These are phyloP conservation scores for Aspergillus nidulans DNA, from an alignment of 495 filamentous ascomycete genomes.

Conservation along the genomic window DNA sequence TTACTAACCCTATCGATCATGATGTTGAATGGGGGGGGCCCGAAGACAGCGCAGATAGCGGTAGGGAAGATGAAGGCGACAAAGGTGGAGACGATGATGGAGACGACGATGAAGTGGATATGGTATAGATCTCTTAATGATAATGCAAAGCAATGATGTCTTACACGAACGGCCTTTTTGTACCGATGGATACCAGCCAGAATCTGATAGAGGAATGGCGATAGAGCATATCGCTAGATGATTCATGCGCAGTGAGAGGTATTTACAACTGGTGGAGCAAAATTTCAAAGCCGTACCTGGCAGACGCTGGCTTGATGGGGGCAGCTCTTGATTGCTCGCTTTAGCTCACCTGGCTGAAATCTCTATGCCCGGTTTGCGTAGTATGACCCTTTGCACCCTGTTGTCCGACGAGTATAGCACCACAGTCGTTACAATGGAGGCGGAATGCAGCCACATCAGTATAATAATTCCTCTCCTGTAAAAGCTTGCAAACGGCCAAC, in stretches of 20 bases:
- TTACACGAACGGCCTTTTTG: not conserved
- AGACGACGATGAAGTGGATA: constrained; percentile 43
- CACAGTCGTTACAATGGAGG: constrained; percentile 76
- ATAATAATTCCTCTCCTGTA: constrained; percentile 74
- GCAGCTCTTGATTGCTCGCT: not conserved
- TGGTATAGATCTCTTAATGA: constrained; percentile 31
- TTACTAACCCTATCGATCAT: constrained; percentile 47
- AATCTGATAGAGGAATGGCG: too few relatives aligned
- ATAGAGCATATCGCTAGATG: too few relatives aligned
- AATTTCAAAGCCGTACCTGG: not conserved
- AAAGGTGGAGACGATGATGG: constrained; percentile 38
- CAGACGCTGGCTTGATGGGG: not conserved
- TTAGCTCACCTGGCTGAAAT: constrained; percentile 64
- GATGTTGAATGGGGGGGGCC: constrained; percentile 45
- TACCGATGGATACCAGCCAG: not conserved
- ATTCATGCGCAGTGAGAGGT: not conserved
- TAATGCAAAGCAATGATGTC: constrained; percentile 22
- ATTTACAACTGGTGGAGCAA: not conserved
- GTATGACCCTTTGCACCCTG: constrained; percentile 66
- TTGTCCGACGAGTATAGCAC: constrained; percentile 69
- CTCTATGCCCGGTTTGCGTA: constrained; percentile 57
- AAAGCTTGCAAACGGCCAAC: constrained; percentile 63
- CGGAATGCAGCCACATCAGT: constrained; percentile 83
- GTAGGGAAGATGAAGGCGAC: constrained; percentile 32
- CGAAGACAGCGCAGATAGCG: constrained; percentile 38